Conservation (phyloP, 2,329 filamentous ascomycete species). For the Cordyceps militaris region DNA sequence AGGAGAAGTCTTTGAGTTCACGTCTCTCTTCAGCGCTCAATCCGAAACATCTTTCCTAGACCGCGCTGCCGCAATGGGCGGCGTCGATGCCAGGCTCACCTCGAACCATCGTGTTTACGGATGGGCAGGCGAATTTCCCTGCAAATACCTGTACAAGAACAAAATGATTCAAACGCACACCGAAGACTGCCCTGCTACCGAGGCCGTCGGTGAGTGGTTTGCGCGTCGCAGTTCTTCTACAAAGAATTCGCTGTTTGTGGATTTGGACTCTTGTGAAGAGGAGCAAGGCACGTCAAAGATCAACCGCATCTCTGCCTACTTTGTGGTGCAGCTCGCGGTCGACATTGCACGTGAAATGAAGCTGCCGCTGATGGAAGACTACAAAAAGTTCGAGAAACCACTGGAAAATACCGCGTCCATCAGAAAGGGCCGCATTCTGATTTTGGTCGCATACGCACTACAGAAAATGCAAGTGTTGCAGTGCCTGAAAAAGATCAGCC, state of each 20-base stretch:
- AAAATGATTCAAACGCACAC: neutral
- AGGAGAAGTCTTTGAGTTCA: neutral
- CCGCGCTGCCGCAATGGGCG: neutral
- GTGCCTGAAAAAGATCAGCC: neutral
- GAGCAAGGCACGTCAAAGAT: neutral
- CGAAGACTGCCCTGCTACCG: neutral
- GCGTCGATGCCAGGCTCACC: neutral
- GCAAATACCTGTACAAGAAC: neutral
- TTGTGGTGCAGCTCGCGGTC: neutral
- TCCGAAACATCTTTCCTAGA: neutral
- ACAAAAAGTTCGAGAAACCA: neutral
- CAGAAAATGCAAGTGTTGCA: neutral
- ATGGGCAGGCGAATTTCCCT: neutral
- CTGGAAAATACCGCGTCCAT: neutral
- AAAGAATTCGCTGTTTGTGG: neutral
- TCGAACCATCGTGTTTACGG: neutral
- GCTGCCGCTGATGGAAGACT: neutral
- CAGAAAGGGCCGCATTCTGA: neutral
- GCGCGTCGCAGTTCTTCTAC: neutral
- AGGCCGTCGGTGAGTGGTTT: neutral
- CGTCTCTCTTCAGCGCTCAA: neutral
- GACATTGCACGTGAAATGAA: neutral
- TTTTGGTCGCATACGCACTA: neutral
- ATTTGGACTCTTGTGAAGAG: neutral
- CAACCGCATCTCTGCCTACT: neutral